Conservation (phyloP, 371 early-diverging fungal genomes). For the Mortierella sp. region DNA sequence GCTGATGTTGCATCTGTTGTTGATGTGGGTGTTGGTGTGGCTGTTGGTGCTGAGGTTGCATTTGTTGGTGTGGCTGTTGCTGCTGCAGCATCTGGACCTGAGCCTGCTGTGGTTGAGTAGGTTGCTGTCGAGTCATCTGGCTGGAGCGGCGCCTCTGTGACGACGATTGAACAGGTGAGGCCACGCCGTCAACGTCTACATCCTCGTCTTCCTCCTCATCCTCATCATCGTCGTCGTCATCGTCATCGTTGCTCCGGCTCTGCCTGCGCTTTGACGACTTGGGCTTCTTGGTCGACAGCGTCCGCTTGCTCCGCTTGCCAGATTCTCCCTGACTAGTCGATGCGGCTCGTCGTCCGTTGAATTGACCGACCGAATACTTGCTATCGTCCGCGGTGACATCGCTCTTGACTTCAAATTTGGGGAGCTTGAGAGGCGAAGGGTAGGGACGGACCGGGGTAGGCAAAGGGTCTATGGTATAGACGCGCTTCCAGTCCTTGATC, state of each 20-base stretch:
- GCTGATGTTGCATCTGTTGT: constrained; percentile 9
- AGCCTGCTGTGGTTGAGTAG: constrained; percentile 1
- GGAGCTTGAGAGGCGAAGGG: constrained; percentile 45
- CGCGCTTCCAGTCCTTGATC: constrained; percentile 59
- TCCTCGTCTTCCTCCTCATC: constrained; percentile 47
- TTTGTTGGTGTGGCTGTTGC: constrained; percentile 15
- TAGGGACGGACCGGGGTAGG: constrained; percentile 42
- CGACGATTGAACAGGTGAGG: constrained; percentile 31
- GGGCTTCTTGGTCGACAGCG: constrained; percentile 23
- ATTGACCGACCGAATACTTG: constrained; percentile 28
- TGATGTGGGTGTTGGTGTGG: constrained; percentile 1
- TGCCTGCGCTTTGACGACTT: constrained; percentile 39
- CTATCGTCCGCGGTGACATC: constrained; percentile 25
- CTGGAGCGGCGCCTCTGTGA: constrained; percentile 46
- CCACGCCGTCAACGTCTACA: constrained; percentile 47
- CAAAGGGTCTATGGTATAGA: constrained; percentile 46
- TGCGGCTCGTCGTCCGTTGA: constrained; percentile 43
- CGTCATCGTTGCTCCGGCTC: constrained; percentile 19
- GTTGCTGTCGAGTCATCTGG: constrained; percentile 30
- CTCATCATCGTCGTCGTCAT: constrained; percentile 39
- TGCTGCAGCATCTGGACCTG: constrained; percentile 7
- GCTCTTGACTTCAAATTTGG: constrained; percentile 43
- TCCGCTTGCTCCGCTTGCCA: constrained; percentile 27
- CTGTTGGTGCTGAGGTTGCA: constrained; percentile 12
- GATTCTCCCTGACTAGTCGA: constrained; percentile 32